These are phyloP conservation scores for Afroboletus lepidellus DNA, from an alignment of 1,284 basidiomycete genomes.

Conservation along the genomic window DNA sequence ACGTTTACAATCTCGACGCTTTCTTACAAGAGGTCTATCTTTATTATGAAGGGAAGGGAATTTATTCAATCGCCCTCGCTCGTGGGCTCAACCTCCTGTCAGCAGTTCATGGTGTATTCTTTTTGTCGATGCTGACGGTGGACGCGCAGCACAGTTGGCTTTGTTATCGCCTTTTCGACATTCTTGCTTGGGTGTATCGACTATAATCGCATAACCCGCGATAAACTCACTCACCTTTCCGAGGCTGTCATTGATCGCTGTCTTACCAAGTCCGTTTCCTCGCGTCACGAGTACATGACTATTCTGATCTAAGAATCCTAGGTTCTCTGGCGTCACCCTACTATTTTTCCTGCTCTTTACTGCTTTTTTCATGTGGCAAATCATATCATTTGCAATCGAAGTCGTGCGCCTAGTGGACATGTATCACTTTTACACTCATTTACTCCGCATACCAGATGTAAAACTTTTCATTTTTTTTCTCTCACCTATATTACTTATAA, in stretches of 20 bases:
- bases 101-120: conserved; percentile 38
- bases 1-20: conserved; percentile 93
- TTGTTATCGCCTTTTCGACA: conserved; percentile 95
- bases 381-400: conserved; percentile 60
- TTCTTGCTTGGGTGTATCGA: conserved; percentile 96
- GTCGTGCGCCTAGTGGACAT: conserved; percentile 83
- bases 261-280: conserved; percentile 64
- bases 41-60: conserved; percentile 95
- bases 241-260: conserved; percentile 83
- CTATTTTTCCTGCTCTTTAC: conserved; percentile 83
- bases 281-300: background rate
- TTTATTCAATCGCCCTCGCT: conserved; percentile 89
- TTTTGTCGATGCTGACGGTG: conserved; percentile 23
- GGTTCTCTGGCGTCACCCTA: conserved; percentile 80
- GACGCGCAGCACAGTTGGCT: conserved; percentile 82
- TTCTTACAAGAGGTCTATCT: conserved; percentile 94
- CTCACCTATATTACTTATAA: conserved; percentile 12
- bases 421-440: conserved; percentile 87
- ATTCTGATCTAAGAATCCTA: conserved; percentile 30
- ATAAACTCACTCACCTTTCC: conserved; percentile 63
- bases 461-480: conserved; percentile 45
- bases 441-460: conserved; percentile 77
- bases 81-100: conserved; percentile 90
- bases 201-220: conserved; percentile 73
- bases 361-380: conserved; percentile 78